Percentiles rank a stretch among this genome's conserved stretches.
These are phyloP conservation scores for Ascochyta koolunga DNA, from an alignment of 2,329 filamentous ascomycete genomes.

Conservation along the genomic window DNA sequence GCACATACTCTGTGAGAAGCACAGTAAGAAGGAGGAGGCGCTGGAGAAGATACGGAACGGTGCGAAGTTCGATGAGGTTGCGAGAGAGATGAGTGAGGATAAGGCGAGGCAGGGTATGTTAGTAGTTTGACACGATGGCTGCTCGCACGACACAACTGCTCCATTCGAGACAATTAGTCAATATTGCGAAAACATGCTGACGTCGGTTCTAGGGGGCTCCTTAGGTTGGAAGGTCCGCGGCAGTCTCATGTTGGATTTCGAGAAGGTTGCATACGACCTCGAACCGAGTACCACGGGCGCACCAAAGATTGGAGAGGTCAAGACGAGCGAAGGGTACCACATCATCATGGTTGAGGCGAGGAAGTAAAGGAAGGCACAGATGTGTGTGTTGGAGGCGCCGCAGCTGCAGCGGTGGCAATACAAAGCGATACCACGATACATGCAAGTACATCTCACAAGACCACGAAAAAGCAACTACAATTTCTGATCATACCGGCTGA, in stretches of 20 bases:
- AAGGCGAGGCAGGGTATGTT: conserved; percentile 65
- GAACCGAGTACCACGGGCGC: conserved; percentile 68
- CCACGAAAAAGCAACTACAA: neutral
- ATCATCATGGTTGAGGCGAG: conserved; percentile 78
- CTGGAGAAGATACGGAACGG: conserved; percentile 70
- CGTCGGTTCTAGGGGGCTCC: conserved; percentile 60
- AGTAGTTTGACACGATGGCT: neutral
- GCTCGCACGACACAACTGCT: neutral
- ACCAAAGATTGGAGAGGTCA: conserved; percentile 72
- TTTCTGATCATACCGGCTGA: neutral
- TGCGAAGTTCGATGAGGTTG: conserved; percentile 76
- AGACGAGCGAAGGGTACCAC: conserved; percentile 79
- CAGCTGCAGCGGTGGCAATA: too few relatives aligned
- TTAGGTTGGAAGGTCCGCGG: conserved; percentile 77
- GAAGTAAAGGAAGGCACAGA: conserved; percentile 49
- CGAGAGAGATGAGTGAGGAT: conserved; percentile 74
- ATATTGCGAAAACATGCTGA: conserved; percentile 35
- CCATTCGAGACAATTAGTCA: too few relatives aligned
- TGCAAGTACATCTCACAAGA: neutral
- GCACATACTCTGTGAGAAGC: conserved; percentile 79
- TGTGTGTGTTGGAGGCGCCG: neutral
- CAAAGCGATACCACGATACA: neutral
- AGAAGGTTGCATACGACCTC: conserved; percentile 73
- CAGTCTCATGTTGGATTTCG: conserved; percentile 70
- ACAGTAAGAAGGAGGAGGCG: conserved; percentile 78